These are phyloP conservation scores for Didymosphaeria variabile DNA, from an alignment of 2,329 filamentous ascomycete species.

Conservation along the genomic window DNA sequence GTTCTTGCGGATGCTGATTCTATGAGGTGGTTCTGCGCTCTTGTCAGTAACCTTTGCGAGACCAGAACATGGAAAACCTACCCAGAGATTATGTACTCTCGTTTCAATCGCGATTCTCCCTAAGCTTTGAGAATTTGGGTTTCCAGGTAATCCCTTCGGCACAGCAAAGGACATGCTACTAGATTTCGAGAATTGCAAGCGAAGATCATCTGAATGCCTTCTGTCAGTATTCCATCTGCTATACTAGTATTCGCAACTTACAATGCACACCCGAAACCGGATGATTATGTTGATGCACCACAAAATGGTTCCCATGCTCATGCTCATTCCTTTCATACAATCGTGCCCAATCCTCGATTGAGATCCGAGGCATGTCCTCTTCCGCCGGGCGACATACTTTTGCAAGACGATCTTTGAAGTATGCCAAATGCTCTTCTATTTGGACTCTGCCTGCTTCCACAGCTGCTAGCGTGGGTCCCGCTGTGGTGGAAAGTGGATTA, in stretches of 20 bases:
- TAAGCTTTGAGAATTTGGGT: constrained; percentile 51
- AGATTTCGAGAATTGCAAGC: constrained; percentile 73
- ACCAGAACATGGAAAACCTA: constrained; percentile 22
- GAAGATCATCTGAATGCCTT: constrained; percentile 63
- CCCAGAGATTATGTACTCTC: constrained; percentile 55
- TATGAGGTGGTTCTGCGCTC: constrained; percentile 53
- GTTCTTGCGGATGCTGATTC: constrained; percentile 55
- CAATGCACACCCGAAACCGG: constrained; percentile 72
- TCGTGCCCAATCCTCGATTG: constrained; percentile 53
- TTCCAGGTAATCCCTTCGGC: constrained; percentile 55
- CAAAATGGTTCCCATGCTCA: constrained; percentile 62
- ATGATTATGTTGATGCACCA: constrained; percentile 78
- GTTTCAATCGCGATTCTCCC: constrained; percentile 57
- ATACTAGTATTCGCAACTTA: constrained; percentile 14
- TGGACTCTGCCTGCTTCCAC: constrained; percentile 62
- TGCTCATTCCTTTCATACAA: constrained; percentile 61
- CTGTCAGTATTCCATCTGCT: background rate
- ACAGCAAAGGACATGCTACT: constrained; percentile 69
- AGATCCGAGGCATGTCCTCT: constrained; percentile 43
- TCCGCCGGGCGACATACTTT: constrained; percentile 34
- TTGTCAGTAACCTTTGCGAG: background rate
- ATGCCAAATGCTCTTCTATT: constrained; percentile 59
- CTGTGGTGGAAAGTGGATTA: background rate
- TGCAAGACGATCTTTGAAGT: constrained; percentile 56
- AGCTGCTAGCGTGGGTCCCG: constrained; percentile 48